Evolutionary conservation across 495 filamentous ascomycete species (phyloP).

Genomic region (Pyronema omphalodes): DNA sequence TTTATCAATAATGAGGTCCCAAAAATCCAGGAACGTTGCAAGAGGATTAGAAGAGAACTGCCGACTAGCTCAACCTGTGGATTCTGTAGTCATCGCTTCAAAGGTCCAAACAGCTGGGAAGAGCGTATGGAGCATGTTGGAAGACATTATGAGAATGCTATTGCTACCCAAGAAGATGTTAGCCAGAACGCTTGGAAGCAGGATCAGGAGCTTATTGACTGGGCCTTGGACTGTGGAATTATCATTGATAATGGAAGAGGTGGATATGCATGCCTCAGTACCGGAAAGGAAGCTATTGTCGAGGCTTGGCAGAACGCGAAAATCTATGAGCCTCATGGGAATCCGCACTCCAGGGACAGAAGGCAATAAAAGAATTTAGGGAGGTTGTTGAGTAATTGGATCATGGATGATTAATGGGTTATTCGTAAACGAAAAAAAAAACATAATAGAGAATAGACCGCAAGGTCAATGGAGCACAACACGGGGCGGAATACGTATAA

Average conservation of each 20-base stretch:
- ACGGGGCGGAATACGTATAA: no score
- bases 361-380: no score
- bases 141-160: slow-evolving; percentile 47
- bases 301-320: neutral
- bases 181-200: neutral
- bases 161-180: neutral
- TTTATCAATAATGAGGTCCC: slow-evolving; percentile 8
- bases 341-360: neutral
- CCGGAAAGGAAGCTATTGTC: neutral
- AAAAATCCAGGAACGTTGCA: slow-evolving; percentile 37
- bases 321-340: neutral
- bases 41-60: slow-evolving; percentile 36
- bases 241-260: neutral
- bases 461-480: no score
- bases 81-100: slow-evolving; percentile 44
- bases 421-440: no score
- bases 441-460: no score
- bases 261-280: neutral
- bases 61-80: slow-evolving; percentile 48
- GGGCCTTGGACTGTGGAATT: neutral
- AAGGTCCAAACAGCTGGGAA: slow-evolving; percentile 52
- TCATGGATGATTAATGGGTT: no score
- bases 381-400: no score
- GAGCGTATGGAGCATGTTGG: slow-evolving; percentile 82
- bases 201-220: neutral